Evolutionary conservation across 2,329 filamentous ascomycete genomes (phyloP), one percentile per base, ranked within the genome.

Genomic region (Colletotrichum tanaceti): DNA sequence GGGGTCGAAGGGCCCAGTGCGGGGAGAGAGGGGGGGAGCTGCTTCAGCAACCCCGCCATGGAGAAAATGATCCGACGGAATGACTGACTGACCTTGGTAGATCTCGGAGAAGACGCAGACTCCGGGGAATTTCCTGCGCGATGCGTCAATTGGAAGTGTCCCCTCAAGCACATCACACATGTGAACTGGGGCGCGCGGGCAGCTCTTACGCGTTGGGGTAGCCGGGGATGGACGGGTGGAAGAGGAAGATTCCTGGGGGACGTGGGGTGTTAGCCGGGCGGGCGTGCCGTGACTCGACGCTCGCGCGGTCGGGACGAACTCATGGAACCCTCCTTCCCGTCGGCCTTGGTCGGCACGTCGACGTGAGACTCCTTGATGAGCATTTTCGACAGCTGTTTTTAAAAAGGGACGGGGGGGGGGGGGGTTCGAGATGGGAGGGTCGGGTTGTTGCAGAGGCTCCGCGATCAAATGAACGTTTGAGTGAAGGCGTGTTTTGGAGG

Each of bases 51-150:
- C 68, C 58, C 68, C 61, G 61, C 68, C 63, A 54, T 62, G 32
- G 44, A 46, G 55, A 52, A 35, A 13, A 52, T 44, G 24, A n/a
- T 20, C 43, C 28, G 53, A 35, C 32, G 32, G 4, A 4, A 24
- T n/a, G 2, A 38, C 13, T 52, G 49, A 68, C 76, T 65, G 79
- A 94, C 93, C 94, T 89, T 98, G 94, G 77, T 98, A 98, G 75
- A 98, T 98, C 81, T 98, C 94, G 74, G 91, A 94, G 78, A 97
- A 98, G 65, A 98, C 85, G 16, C 93, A 91, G 5, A 98, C 92
- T 22, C 92, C 94, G 0, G 94, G 94, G 75, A 97, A 97, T 58
- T 85, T 84, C 38, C 88, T 89, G 39, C 5, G 35, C 1, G 2
- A 11, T 9, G 4, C 2, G 32, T 63, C 50, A 69, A 20, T 69